phyloP scores from a whole-genome alignment of 148 eudicot genomes.

The Agrostemma githago region DNA sequence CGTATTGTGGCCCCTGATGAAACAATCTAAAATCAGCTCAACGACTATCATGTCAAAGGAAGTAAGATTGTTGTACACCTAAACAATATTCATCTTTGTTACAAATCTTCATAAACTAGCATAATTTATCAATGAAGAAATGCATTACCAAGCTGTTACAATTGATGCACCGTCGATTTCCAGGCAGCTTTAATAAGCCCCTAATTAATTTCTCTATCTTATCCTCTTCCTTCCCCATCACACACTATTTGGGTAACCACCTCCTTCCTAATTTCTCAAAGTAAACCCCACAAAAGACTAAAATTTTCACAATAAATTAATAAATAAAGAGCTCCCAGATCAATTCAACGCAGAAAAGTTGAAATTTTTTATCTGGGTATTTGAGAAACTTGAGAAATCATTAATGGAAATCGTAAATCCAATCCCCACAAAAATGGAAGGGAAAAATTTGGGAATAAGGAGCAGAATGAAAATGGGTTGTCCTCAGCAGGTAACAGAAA shows the following conservation, averaged over 20 bases:
- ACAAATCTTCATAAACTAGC: neutral
- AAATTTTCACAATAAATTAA: conserved; percentile 6
- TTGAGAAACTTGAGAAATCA: neutral
- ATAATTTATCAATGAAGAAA: neutral
- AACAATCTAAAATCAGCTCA: conserved; percentile 11
- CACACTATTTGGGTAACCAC: neutral
- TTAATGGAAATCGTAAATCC: neutral
- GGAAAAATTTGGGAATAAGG: neutral
- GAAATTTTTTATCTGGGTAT: conserved; percentile 9
- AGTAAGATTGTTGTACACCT: neutral
- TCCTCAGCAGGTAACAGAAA: neutral
- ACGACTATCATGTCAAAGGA: neutral
- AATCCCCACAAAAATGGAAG: neutral
- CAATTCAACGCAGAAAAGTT: neutral
- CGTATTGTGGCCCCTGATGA: conserved; percentile 63
- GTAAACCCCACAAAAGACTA: conserved; percentile 8
- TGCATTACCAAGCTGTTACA: conserved; percentile 70
- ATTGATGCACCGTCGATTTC: conserved; percentile 79
- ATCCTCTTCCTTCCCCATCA: conserved; percentile 51
- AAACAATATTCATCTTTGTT: neutral
- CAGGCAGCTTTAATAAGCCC: conserved; percentile 56
- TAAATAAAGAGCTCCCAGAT: conserved; percentile 12
- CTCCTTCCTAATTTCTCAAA: neutral
- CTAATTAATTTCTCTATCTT: conserved; percentile 62
- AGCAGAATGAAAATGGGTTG: neutral